Conservation (phyloP, 306 rosid genomes). For the Vigna hirtella region DNA sequence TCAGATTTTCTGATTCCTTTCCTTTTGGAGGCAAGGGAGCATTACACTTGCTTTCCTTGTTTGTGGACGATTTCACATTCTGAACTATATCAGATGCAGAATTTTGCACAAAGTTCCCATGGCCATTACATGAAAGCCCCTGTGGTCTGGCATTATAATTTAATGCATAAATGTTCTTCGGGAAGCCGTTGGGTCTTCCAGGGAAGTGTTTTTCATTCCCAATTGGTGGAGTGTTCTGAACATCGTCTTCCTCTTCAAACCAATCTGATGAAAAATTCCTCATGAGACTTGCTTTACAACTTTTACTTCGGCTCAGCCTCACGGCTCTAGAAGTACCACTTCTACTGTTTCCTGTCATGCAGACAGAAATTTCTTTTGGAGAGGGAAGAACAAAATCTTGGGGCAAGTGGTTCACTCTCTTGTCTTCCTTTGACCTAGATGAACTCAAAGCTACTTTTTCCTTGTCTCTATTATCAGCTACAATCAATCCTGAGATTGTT, state of each 20-base stretch:
- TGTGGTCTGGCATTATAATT: slow-evolving; percentile 49
- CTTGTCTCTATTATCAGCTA: slow-evolving; percentile 51
- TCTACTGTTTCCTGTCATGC: slow-evolving; percentile 46
- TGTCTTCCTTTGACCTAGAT: slow-evolving; percentile 55
- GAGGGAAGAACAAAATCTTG: slow-evolving; percentile 54
- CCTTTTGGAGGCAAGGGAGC: slow-evolving; percentile 44
- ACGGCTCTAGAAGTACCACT: slow-evolving; percentile 51
- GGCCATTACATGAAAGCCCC: slow-evolving; percentile 49
- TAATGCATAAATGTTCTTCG: slow-evolving; percentile 56
- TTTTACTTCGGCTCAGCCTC: slow-evolving; percentile 70
- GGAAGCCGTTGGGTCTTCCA: slow-evolving; percentile 71
- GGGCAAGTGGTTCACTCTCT: slow-evolving; percentile 41
- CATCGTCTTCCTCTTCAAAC: slow-evolving; percentile 64
- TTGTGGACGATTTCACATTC: slow-evolving; percentile 47
- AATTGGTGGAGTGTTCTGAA: slow-evolving; percentile 64
- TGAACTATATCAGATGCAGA: slow-evolving; percentile 46
- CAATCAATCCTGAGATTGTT: slow-evolving; percentile 49
- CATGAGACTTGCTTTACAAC: slow-evolving; percentile 76
- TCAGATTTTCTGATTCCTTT: slow-evolving; percentile 47
- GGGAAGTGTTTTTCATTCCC: slow-evolving; percentile 63
- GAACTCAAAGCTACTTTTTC: slow-evolving; percentile 48
- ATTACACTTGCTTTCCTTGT: slow-evolving; percentile 43
- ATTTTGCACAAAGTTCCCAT: slow-evolving; percentile 49
- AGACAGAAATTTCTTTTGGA: slow-evolving; percentile 56
- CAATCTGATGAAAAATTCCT: slow-evolving; percentile 51